Evolutionary conservation across 768 basidiomycete species (phyloP), one percentile per base, ranked within the genome.

Genomic region (Mycena galericulata): DNA sequence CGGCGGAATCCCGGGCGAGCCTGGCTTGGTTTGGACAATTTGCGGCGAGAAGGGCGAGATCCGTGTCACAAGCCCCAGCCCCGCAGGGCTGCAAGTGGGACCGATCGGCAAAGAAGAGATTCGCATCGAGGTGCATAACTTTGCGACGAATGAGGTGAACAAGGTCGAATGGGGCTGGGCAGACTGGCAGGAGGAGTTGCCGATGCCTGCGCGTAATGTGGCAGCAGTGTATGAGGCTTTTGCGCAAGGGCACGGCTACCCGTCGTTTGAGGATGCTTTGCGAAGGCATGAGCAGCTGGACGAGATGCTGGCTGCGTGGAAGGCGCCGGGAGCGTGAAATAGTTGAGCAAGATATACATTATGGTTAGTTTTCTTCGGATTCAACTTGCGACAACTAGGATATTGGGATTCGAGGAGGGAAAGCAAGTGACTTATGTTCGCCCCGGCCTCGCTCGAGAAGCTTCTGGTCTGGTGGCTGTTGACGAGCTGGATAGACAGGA

Each of bases 211-310:
- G 8, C 51, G 53, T 20, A 46, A 15, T 22, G 54, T 58, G 10
- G 59, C 17, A 18, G 50, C 26, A 26, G 12, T 58, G 51, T 75
- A 70, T 60, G 71, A 66, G 54, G 69, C 69, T 57, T 73, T 62
- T 64, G 71, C 70, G 41, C 62, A 69, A 18, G 72, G 49, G 34
- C 1, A 67, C 62, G 34, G 20, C n/a, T 76, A 76, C 61, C 41
- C 73, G 38, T 73, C 72, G n/a, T 58, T 75, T 14, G 75, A 73
- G 30, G 73, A 75, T 53, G 74, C 75, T 14, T 59, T 75, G 43
- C 43, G 32, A 34, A 17, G 65, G 22, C 65, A 66, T 27, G 65
- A 58, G 53, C 62, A 64, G 54, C 51, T 64, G 6, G 57, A 59
- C 7, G 57, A 5, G 43, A 59, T 59, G 57, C 24, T 59, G 26